Conservation (phyloP, 1,284 basidiomycete species). For the Ceratobasidium sp. region DNA sequence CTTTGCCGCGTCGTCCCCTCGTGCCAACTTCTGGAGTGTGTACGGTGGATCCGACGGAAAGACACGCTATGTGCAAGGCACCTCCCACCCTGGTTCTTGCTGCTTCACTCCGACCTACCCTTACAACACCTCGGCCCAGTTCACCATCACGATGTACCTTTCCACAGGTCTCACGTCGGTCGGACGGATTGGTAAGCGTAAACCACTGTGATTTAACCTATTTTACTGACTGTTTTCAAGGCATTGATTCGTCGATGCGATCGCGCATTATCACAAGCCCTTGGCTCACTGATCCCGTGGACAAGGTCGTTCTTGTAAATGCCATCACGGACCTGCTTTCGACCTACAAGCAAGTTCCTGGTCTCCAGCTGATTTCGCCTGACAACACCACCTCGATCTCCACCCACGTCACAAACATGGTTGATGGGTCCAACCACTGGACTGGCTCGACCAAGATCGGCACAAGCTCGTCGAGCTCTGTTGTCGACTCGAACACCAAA, state of each 20-base stretch:
- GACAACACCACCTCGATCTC: slow-evolving; percentile 60
- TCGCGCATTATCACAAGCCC: slow-evolving; percentile 64
- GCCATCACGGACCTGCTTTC: slow-evolving; percentile 60
- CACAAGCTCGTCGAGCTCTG: slow-evolving; percentile 56
- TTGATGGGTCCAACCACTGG: slow-evolving; percentile 68
- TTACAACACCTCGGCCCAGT: slow-evolving; percentile 65
- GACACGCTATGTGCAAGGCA: slow-evolving; percentile 68
- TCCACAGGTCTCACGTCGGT: slow-evolving; percentile 69
- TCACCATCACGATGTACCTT: slow-evolving; percentile 68
- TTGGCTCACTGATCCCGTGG: slow-evolving; percentile 68
- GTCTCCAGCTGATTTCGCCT: slow-evolving; percentile 67
- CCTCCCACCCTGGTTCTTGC: slow-evolving; percentile 69
- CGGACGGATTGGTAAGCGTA: slow-evolving; percentile 63
- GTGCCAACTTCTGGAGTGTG: slow-evolving; percentile 71
- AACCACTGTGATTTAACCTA: not conserved
- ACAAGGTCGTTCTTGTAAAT: slow-evolving; percentile 63
- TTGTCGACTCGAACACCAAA: slow-evolving; percentile 68
- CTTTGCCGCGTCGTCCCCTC: slow-evolving; percentile 67
- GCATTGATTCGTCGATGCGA: slow-evolving; percentile 61
- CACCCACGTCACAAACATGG: slow-evolving; percentile 55
- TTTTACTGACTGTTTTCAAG: slow-evolving; percentile 1
- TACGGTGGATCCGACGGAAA: slow-evolving; percentile 60
- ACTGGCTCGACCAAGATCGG: slow-evolving; percentile 66
- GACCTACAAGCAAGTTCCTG: slow-evolving; percentile 56
- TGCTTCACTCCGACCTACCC: slow-evolving; percentile 63